Percentiles rank a stretch among this genome's conserved stretches.
These are phyloP conservation scores for Pterocarpus santalinus DNA, from an alignment of 306 rosid genomes.

Conservation along the genomic window DNA sequence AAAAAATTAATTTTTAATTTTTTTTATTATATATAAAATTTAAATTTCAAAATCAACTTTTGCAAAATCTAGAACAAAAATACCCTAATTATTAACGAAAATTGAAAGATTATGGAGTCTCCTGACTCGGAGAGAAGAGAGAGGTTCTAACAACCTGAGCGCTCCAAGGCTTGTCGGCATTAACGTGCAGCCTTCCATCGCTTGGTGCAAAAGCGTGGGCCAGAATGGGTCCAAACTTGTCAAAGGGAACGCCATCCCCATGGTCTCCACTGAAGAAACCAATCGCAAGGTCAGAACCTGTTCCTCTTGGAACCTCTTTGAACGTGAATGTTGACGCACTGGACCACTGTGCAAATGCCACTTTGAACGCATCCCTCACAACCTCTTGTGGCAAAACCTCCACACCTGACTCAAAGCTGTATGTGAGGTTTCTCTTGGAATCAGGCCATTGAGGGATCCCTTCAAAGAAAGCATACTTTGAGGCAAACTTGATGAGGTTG, in stretches of 20 bases:
- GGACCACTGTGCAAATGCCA: neutral
- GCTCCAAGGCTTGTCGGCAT: neutral
- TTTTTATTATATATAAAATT: too few species aligned
- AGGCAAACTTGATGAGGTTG: neutral
- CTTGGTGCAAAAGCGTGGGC: neutral
- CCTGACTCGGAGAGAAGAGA: too few species aligned
- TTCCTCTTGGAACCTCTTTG: neutral
- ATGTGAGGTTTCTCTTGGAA: neutral
- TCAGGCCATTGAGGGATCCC: neutral
- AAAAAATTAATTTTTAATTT: too few species aligned
- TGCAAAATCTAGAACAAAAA: too few species aligned
- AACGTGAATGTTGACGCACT: neutral
- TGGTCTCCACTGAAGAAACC: constrained; percentile 7
- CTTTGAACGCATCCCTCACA: neutral
- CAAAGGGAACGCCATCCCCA: neutral
- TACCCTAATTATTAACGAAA: too few species aligned
- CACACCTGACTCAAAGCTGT: neutral
- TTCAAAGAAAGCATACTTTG: neutral
- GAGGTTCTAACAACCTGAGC: too few species aligned
- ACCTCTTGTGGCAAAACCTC: neutral
- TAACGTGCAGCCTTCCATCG: constrained; percentile 7
- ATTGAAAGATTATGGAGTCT: too few species aligned
- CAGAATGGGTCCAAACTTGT: neutral
- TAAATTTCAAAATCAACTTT: too few species aligned
- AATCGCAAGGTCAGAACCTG: neutral